Evolutionary conservation across 2,329 filamentous ascomycete genomes (phyloP).

Genomic region (Talaromyces sp.): DNA sequence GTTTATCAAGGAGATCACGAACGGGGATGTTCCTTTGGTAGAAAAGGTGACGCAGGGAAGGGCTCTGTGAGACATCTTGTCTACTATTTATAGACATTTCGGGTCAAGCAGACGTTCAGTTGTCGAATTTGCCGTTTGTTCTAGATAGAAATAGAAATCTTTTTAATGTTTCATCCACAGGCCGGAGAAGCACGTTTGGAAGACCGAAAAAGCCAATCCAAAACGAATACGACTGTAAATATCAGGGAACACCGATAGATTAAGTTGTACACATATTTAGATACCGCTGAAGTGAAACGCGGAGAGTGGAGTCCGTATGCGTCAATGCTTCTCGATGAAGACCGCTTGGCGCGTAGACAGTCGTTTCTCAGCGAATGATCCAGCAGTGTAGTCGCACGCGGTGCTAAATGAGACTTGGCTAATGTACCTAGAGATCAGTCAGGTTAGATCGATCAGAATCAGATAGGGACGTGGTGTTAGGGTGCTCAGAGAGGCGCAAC

Average conservation of each 20-base stretch:
- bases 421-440: not conserved
- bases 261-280: not conserved
- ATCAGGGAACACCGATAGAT: not conserved
- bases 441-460: not conserved
- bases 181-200: not conserved
- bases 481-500: not conserved
- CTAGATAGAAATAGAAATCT: too few species aligned
- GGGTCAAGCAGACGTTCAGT: not conserved
- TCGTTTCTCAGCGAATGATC: not conserved
- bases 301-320: not conserved
- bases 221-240: too few species aligned
- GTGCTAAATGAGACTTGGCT: not conserved
- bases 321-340: not conserved
- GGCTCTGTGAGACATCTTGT: not conserved
- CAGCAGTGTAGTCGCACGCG: constrained; percentile 1
- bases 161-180: too few species aligned
- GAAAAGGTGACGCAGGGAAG: constrained; percentile 36
- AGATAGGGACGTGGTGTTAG: not conserved
- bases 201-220: not conserved
- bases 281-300: not conserved
- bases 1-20: constrained; percentile 68
- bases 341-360: not conserved
- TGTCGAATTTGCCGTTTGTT: not conserved
- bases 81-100: not conserved
- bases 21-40: constrained; percentile 67